Base-by-base conservation (phyloP, 257 asterid species). In the Cruciata laevipes region DNA sequence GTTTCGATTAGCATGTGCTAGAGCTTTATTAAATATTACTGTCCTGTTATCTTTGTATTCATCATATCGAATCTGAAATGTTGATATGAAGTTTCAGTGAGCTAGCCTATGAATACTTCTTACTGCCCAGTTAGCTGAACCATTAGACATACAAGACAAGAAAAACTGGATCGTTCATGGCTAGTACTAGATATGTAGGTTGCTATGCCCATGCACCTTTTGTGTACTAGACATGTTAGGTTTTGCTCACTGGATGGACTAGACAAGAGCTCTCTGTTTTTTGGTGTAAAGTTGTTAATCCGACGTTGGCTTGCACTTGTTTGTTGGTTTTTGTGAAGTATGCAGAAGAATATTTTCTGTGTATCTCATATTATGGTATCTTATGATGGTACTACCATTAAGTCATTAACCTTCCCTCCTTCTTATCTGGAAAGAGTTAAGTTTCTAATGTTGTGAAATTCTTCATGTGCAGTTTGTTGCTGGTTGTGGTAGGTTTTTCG, bases 401-500 rank as follows among this genome's bases (percentile, higher is more conserved):
- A n/a, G n/a, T n/a, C 21, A 65, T 37, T 23, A 44, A 53, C 20
- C 20, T 66, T 61, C 35, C 58, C 30, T 35, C 40, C 42, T 69
- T 7, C 18, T 66, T 70, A 27, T 23, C 69, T 49, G 23, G 7
- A 71, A 37, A 47, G 11, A 33, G 33, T 25, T 35, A 62, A 1
- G 21, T 47, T 65, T n/a, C 27, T 52, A 49, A 61, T 59, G 44
- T 25, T 7, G 38, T 61, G 52, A 1, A 42, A 33, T 21, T 51
- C 59, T 69, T 71, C 61, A 51, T 68, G 61, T 72, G 63, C 74
- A 87, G 98, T 93, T 93, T 61, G 37, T 93, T 70, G 97, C 89
- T 80, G 98, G 97, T 44, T 93, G 98, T 71, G 98, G 98, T 13
- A 93, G 81, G 86, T 87, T 93, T 73, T 89, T 87, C 44, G 96